A percentile compares a stretch with the other conserved stretches of the same genome.
Evolutionary conservation across 129 eudicot species (phyloP).

Genomic region (Arctium lappa): DNA sequence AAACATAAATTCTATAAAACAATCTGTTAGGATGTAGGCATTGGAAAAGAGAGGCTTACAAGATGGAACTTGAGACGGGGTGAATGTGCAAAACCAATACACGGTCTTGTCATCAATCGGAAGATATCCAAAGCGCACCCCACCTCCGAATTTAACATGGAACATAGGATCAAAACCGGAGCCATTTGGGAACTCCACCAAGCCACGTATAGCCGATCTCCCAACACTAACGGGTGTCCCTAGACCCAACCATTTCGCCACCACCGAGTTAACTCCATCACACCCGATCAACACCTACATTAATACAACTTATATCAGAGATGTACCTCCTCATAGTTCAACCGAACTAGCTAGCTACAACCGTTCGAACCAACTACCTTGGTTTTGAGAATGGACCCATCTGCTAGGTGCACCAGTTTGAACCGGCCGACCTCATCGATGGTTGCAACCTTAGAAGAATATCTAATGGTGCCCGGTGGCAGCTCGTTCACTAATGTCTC

Average conservation of each 20-base stretch:
- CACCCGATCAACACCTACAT: conserved; percentile 85
- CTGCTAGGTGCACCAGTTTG: conserved; percentile 67
- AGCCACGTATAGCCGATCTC: conserved; percentile 73
- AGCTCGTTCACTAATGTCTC: conserved; percentile 54
- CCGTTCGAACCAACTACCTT: conserved; percentile 35
- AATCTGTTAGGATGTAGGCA: background rate
- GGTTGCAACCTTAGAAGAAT: conserved; percentile 69
- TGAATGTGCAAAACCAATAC: conserved; percentile 73
- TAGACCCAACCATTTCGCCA: conserved; percentile 67
- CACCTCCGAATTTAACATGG: conserved; percentile 44
- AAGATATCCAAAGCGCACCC: conserved; percentile 62
- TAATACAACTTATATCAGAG: background rate
- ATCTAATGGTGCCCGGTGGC: conserved; percentile 62
- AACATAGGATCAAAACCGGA: conserved; percentile 55
- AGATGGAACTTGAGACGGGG: conserved; percentile 36
- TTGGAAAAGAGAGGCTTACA: conserved; percentile 31
- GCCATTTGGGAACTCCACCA: conserved; percentile 58
- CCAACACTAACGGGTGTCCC: conserved; percentile 44
- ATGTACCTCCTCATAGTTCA: background rate
- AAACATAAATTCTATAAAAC: background rate
- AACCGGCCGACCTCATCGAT: conserved; percentile 53
- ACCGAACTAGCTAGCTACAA: background rate
- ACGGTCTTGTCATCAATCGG: conserved; percentile 56
- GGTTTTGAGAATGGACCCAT: conserved; percentile 56
- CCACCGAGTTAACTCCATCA: conserved; percentile 78